Conservation (phyloP, 1,284 basidiomycete genomes). For the Wolfiporia cocos region DNA sequence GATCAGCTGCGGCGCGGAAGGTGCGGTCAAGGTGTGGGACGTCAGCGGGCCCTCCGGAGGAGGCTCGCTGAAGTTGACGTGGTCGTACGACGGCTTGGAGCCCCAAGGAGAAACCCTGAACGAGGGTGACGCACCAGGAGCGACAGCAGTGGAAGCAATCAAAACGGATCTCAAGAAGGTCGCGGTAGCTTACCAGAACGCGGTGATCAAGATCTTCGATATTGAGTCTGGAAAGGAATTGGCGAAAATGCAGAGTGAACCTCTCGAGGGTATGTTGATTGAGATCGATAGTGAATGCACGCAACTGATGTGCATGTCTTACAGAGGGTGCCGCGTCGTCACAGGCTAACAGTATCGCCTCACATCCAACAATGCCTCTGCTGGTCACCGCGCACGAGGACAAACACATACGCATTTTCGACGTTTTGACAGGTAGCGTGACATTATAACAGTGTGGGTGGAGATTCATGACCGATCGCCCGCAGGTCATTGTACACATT, state of each 20-base stretch:
- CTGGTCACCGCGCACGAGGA: conserved; percentile 93
- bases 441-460: too few relatives aligned
- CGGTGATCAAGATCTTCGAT: conserved; percentile 87
- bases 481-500: conserved; percentile 78
- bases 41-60: conserved; percentile 56
- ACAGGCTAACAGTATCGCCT: conserved; percentile 87
- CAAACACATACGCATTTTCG: conserved; percentile 88
- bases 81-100: conserved; percentile 74
- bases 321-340: conserved; percentile 66
- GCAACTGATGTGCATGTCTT: neutral
- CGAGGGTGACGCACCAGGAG: conserved; percentile 58
- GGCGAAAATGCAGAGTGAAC: conserved; percentile 60
- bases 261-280: conserved; percentile 56
- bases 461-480: too few relatives aligned
- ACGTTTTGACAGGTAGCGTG: conserved; percentile 71
- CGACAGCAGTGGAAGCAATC: conserved; percentile 77
- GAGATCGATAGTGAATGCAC: neutral
- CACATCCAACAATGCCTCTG: conserved; percentile 87
- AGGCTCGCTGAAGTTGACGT: conserved; percentile 63
- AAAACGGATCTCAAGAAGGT: conserved; percentile 76
- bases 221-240: conserved; percentile 83
- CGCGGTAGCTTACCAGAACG: conserved; percentile 90
- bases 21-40: conserved; percentile 91
- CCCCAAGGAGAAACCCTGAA: conserved; percentile 29
- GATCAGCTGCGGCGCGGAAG: conserved; percentile 89